Percentiles rank a stretch among this genome's conserved stretches.
These are phyloP conservation scores for Fusarium illudens DNA, from an alignment of 2,329 filamentous ascomycete species.

Conservation along the genomic window DNA sequence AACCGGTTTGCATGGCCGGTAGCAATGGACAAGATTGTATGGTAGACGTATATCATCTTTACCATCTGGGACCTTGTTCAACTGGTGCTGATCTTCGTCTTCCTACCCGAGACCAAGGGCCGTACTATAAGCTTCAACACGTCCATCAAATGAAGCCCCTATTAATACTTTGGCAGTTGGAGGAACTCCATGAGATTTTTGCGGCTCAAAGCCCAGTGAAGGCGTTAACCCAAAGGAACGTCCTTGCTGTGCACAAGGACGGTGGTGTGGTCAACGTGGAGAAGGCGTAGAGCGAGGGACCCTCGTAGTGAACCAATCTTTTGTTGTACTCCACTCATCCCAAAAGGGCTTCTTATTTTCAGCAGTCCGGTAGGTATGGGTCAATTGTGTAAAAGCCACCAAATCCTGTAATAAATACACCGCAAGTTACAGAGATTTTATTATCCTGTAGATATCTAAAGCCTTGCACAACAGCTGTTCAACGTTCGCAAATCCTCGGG, in stretches of 20 bases:
- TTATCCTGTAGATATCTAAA: neutral
- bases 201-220: neutral
- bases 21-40: constrained; percentile 58
- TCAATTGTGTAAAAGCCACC: neutral
- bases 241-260: neutral
- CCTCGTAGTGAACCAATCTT: neutral
- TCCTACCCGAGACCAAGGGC: neutral
- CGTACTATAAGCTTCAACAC: neutral
- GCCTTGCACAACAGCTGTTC: neutral
- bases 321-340: neutral
- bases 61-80: constrained; percentile 49
- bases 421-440: neutral
- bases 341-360: neutral
- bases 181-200: neutral
- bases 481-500: neutral
- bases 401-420: neutral
- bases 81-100: neutral
- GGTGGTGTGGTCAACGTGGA: neutral
- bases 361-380: neutral
- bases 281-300: neutral
- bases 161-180: neutral
- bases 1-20: constrained; percentile 58
- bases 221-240: neutral
- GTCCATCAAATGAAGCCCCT: neutral
- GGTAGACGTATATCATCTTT: constrained; percentile 63